These are phyloP conservation scores for Geoglossum cookeanum DNA, from an alignment of 2,329 filamentous ascomycete genomes.

Conservation along the genomic window DNA sequence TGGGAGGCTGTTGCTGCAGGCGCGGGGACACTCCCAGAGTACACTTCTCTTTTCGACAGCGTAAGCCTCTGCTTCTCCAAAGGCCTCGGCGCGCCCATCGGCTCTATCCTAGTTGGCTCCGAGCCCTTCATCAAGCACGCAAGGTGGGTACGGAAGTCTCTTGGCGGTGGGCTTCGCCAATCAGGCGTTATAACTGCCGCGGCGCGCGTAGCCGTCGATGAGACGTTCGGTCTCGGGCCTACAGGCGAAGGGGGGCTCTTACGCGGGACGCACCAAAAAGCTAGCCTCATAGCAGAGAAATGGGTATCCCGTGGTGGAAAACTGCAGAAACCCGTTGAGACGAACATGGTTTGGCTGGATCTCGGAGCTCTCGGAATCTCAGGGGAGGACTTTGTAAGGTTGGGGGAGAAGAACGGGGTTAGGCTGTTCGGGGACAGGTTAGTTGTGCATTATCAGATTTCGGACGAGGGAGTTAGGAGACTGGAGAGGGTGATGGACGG, in stretches of 20 bases:
- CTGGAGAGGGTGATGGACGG: slow-evolving; percentile 38
- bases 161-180: slow-evolving; percentile 64
- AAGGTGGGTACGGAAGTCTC: slow-evolving; percentile 59
- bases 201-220: slow-evolving; percentile 57
- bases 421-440: slow-evolving; percentile 37
- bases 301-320: slow-evolving; percentile 44
- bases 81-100: slow-evolving; percentile 63
- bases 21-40: slow-evolving; percentile 47
- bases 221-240: slow-evolving; percentile 47
- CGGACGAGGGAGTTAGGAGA: slow-evolving; percentile 37
- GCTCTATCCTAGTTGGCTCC: slow-evolving; percentile 48
- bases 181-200: slow-evolving; percentile 58
- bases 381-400: slow-evolving; percentile 31
- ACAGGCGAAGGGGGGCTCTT: slow-evolving; percentile 43
- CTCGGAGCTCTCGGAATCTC: slow-evolving; percentile 39
- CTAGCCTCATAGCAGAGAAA: slow-evolving; percentile 39
- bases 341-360: slow-evolving; percentile 87
- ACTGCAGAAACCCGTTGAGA: slow-evolving; percentile 51
- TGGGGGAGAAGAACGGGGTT: slow-evolving; percentile 38
- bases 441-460: slow-evolving; percentile 44
- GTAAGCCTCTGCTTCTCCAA: slow-evolving; percentile 67
- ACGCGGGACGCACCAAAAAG: slow-evolving; percentile 38
- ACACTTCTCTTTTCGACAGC: slow-evolving; percentile 50
- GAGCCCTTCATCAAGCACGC: slow-evolving; percentile 42
- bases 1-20: slow-evolving; percentile 69